phyloP scores from a whole-genome alignment of 495 filamentous ascomycete genomes.

The Podospora sp. region DNA sequence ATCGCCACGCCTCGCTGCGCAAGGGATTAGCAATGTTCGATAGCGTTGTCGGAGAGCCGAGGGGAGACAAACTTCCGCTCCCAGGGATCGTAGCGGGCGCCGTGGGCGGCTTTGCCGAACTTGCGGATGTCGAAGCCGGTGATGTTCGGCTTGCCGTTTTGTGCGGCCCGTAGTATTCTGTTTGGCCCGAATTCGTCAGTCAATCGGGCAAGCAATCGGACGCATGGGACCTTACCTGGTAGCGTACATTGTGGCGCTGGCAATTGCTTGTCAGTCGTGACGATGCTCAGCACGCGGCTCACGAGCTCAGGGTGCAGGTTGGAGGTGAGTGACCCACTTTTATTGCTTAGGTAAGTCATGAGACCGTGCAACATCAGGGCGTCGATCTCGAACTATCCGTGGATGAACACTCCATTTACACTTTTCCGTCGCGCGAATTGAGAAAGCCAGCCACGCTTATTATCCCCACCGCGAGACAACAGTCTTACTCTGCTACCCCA shows the following conservation, averaged over 20 bases:
- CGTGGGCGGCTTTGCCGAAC: conserved; percentile 66
- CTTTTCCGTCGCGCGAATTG: neutral
- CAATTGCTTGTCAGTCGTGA: conserved; percentile 27
- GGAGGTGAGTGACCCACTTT: neutral
- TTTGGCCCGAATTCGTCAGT: conserved; percentile 8
- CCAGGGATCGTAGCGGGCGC: conserved; percentile 84
- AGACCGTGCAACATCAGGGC: conserved; percentile 5
- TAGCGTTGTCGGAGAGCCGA: neutral
- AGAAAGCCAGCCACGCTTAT: neutral
- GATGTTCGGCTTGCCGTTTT: conserved; percentile 61
- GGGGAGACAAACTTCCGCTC: conserved; percentile 61
- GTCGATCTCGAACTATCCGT: neutral
- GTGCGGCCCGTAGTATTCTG: conserved; percentile 45
- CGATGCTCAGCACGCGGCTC: conserved; percentile 18
- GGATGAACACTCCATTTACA: neutral
- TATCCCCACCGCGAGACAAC: neutral
- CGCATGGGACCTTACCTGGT: conserved; percentile 38
- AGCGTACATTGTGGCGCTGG: conserved; percentile 46
- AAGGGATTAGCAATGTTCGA: conserved; percentile 17
- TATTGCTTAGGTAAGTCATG: conserved; percentile 13
- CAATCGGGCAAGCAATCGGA: neutral
- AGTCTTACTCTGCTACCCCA: neutral
- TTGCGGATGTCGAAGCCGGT: conserved; percentile 82
- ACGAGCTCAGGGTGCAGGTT: conserved; percentile 11
- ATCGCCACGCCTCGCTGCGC: conserved; percentile 89